Conservation (phyloP, 371 early-diverging fungal genomes). For the Dinochytrium kinnereticum region DNA sequence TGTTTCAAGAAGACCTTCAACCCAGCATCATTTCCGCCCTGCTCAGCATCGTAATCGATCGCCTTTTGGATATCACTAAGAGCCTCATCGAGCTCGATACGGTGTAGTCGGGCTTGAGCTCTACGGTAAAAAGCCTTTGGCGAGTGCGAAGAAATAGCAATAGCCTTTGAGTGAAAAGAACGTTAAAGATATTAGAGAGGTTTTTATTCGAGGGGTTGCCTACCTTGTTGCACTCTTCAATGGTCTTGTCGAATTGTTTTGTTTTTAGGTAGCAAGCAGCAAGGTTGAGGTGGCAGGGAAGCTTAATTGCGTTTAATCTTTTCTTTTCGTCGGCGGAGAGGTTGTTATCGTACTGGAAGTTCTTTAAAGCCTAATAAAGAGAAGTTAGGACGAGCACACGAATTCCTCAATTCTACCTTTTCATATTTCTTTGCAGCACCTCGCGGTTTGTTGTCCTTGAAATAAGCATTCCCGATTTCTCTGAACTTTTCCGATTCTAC, state of each 20-base stretch:
- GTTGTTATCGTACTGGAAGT: constrained; percentile 26
- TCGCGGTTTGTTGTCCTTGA: constrained; percentile 32
- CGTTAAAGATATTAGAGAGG: neutral
- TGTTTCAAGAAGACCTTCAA: constrained; percentile 8
- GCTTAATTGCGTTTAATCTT: constrained; percentile 15
- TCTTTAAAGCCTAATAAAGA: constrained; percentile 1
- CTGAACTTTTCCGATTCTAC: constrained; percentile 30
- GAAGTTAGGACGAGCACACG: neutral
- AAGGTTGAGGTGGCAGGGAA: constrained; percentile 32
- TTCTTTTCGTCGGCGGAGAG: constrained; percentile 21
- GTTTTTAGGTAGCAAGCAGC: constrained; percentile 28
- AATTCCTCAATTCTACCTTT: neutral
- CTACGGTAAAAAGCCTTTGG: constrained; percentile 38
- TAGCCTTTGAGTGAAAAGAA: constrained; percentile 20
- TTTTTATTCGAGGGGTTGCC: neutral
- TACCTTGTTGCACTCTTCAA: constrained; percentile 27
- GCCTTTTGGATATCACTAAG: constrained; percentile 6
- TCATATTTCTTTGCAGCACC: constrained; percentile 23
- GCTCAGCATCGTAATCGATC: constrained; percentile 14
- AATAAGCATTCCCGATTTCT: constrained; percentile 39
- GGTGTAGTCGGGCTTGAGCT: constrained; percentile 14
- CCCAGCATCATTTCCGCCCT: neutral
- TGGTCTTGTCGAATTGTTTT: constrained; percentile 18
- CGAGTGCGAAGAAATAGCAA: constrained; percentile 24
- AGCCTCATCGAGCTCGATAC: constrained; percentile 29